These are phyloP conservation scores for Penicillium roqueforti DNA, from an alignment of 495 filamentous ascomycete genomes.

Conservation along the genomic window DNA sequence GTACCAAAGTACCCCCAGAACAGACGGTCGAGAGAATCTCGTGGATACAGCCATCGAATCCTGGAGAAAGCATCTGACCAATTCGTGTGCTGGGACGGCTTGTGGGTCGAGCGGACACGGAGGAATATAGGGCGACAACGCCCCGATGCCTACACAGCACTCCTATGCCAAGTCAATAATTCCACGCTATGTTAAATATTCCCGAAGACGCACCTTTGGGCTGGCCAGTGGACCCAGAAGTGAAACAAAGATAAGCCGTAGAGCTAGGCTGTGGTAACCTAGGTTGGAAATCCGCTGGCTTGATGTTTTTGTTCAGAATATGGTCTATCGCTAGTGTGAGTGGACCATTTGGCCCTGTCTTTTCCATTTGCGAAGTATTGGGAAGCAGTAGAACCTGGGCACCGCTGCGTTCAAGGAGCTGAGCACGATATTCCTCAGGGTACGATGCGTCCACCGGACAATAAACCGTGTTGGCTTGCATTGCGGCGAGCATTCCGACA, in stretches of 20 bases:
- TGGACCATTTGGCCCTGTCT: not conserved
- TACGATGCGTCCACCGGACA: slow-evolving; percentile 24
- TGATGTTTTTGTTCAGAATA: not conserved
- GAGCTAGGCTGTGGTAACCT: not conserved
- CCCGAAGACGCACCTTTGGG: slow-evolving; percentile 15
- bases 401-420: slow-evolving; percentile 8
- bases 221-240: slow-evolving; percentile 22
- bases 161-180: not conserved
- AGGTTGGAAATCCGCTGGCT: not conserved
- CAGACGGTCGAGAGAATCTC: slow-evolving; percentile 22
- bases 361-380: slow-evolving; percentile 1
- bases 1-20: slow-evolving; percentile 20
- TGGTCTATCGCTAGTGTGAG: not conserved
- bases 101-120: not conserved
- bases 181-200: not conserved
- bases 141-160: not conserved
- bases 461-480: slow-evolving; percentile 24
- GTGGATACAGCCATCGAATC: slow-evolving; percentile 22
- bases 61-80: slow-evolving; percentile 12
- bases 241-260: slow-evolving; percentile 20
- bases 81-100: slow-evolving; percentile 14
- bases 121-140: not conserved
- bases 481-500: slow-evolving; percentile 20
- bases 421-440: slow-evolving; percentile 14
- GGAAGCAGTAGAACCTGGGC: slow-evolving; percentile 4